phyloP scores from a whole-genome alignment of 2,329 filamentous ascomycete species.

The Cladosporium austrohemisphaericum region DNA sequence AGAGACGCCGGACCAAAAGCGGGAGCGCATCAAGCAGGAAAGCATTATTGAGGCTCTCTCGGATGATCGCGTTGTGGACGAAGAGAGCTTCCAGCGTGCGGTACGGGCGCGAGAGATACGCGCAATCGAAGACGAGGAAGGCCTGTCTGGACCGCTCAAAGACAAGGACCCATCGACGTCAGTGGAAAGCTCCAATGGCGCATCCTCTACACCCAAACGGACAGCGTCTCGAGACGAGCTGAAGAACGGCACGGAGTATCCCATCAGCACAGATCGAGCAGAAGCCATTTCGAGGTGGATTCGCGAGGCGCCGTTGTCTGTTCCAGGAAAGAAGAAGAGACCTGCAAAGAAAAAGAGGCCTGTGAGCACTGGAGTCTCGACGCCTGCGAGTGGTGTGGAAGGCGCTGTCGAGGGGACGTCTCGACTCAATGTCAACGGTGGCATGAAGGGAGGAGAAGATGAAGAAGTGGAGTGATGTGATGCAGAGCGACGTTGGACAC shows the following conservation, averaged over 20 bases:
- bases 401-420: constrained; percentile 9
- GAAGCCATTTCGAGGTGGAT: constrained; percentile 69
- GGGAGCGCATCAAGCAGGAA: constrained; percentile 58
- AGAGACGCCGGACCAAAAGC: constrained; percentile 53
- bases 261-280: constrained; percentile 63
- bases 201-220: no score
- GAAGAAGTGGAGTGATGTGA: neutral
- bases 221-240: no score
- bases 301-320: constrained; percentile 41
- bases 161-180: constrained; percentile 22
- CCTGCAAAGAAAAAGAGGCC: constrained; percentile 31
- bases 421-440: neutral
- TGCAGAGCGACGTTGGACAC: no score
- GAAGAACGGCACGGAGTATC: constrained; percentile 65
- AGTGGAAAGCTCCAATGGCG: neutral
- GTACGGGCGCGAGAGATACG: constrained; percentile 59
- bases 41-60: constrained; percentile 64
- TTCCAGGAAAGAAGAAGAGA: constrained; percentile 34
- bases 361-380: neutral
- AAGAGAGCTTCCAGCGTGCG: constrained; percentile 61
- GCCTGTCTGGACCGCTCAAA: constrained; percentile 32
- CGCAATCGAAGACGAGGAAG: constrained; percentile 54
- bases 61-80: constrained; percentile 65
- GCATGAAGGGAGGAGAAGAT: neutral
- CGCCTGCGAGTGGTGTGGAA: constrained; percentile 5